Percentiles rank a stretch among this genome's conserved stretches.
These are phyloP conservation scores for Comarum palustre DNA, from an alignment of 306 rosid species.

Conservation along the genomic window DNA sequence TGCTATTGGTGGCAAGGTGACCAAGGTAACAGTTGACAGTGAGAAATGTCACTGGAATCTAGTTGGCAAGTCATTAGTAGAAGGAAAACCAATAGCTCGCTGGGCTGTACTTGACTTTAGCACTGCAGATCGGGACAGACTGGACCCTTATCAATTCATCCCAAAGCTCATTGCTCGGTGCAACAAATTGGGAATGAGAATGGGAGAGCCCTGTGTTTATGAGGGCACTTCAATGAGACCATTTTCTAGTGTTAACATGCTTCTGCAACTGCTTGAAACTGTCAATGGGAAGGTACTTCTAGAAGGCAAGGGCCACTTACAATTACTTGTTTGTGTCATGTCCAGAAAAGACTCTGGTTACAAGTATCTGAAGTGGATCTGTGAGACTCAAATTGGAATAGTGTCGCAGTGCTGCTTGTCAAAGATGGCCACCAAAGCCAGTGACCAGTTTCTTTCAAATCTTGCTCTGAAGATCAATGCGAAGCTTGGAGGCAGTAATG, in stretches of 20 bases:
- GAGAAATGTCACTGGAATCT: conserved; percentile 76
- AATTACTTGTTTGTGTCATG: conserved; percentile 76
- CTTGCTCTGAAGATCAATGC: conserved; percentile 79
- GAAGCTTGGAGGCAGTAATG: conserved; percentile 87
- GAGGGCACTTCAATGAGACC: conserved; percentile 41
- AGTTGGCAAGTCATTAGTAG: conserved; percentile 51
- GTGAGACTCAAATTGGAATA: conserved; percentile 68
- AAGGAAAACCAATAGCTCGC: conserved; percentile 48
- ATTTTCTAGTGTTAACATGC: conserved; percentile 27
- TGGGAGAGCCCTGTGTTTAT: conserved; percentile 46
- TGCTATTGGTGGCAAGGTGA: conserved; percentile 41
- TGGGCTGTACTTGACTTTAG: conserved; percentile 72
- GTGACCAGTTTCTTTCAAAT: conserved; percentile 58
- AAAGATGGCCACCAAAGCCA: conserved; percentile 36
- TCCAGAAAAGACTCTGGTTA: conserved; percentile 54
- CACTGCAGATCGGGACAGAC: neutral
- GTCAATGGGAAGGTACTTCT: conserved; percentile 22
- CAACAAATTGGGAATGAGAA: conserved; percentile 50
- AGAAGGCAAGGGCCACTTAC: conserved; percentile 26
- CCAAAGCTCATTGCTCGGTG: conserved; percentile 42
- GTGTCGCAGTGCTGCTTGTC: conserved; percentile 83
- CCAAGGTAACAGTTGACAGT: conserved; percentile 40
- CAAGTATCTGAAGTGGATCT: conserved; percentile 64
- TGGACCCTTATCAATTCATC: conserved; percentile 38
- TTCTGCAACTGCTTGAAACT: conserved; percentile 45